Conservation (phyloP, 2,329 filamentous ascomycete species). For the Pseudogymnoascus sp. region DNA sequence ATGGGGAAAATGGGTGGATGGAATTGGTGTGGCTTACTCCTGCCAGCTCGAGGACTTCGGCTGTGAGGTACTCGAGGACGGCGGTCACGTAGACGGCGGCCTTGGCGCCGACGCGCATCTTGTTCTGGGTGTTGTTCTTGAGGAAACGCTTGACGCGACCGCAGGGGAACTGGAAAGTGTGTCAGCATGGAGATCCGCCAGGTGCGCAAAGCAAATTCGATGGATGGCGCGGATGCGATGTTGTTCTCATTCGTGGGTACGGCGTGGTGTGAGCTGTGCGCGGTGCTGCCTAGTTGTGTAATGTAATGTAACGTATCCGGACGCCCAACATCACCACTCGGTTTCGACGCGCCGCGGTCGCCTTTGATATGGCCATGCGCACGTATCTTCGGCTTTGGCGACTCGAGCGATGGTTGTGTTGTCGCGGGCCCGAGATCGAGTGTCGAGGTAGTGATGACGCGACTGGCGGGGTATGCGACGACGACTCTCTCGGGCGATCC, state of each 20-base stretch:
- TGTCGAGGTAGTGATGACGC: conserved; percentile 10
- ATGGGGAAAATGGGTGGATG: neutral
- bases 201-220: neutral
- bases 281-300: neutral
- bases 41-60: conserved; percentile 94
- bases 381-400: neutral
- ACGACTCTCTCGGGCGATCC: neutral
- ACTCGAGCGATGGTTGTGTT: neutral
- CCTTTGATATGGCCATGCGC: neutral
- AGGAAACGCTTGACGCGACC: conserved; percentile 99
- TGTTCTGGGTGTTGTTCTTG: conserved; percentile 98
- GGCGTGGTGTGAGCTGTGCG: neutral
- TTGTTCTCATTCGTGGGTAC: neutral
- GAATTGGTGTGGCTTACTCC: conserved; percentile 52
- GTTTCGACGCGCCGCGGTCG: neutral
- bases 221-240: neutral
- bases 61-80: conserved; percentile 95
- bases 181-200: conserved; percentile 23
- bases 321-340: neutral
- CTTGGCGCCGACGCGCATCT: conserved; percentile 99
- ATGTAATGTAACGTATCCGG: neutral
- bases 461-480: conserved; percentile 12
- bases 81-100: conserved; percentile 97
- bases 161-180: conserved; percentile 73
- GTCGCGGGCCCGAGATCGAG: neutral